phyloP scores from a whole-genome alignment of 164 flowering plant genomes.

The Berberis vulgaris region DNA sequence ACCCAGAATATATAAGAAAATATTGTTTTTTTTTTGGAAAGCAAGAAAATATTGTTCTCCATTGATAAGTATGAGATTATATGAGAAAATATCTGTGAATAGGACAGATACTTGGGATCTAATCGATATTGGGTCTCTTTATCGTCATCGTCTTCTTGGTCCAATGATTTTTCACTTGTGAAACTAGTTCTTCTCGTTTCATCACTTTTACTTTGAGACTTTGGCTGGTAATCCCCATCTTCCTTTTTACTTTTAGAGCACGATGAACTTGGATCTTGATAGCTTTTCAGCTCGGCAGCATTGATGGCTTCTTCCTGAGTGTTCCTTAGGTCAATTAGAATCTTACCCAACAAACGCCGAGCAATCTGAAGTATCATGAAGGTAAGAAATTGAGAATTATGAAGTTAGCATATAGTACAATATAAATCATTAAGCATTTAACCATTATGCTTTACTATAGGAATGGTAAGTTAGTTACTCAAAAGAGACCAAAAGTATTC shows the following conservation, averaged over 20 bases:
- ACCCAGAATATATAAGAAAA: neutral
- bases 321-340: slow-evolving; percentile 89
- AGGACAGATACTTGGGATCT: slow-evolving; percentile 68
- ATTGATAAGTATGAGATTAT: no score
- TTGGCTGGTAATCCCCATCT: slow-evolving; percentile 38
- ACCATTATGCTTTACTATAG: no score
- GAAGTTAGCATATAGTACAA: neutral
- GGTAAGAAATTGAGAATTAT: neutral
- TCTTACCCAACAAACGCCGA: slow-evolving; percentile 92
- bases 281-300: slow-evolving; percentile 77
- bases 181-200: slow-evolving; percentile 46
- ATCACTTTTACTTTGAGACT: slow-evolving; percentile 43
- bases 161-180: slow-evolving; percentile 68
- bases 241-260: slow-evolving; percentile 29
- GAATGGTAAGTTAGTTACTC: no score
- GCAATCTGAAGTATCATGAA: slow-evolving; percentile 55
- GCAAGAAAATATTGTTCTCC: no score
- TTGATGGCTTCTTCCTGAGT: slow-evolving; percentile 91
- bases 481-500: no score
- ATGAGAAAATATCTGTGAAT: neutral
- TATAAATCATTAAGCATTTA: neutral
- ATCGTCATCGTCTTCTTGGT: slow-evolving; percentile 94
- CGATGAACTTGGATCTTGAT: slow-evolving; percentile 39
- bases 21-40: no score
- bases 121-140: slow-evolving; percentile 90